Percentiles rank a stretch among this genome's conserved stretches.
Conservation (phyloP, 345 rosid genomes). For the Laguncularia racemosa region DNA sequence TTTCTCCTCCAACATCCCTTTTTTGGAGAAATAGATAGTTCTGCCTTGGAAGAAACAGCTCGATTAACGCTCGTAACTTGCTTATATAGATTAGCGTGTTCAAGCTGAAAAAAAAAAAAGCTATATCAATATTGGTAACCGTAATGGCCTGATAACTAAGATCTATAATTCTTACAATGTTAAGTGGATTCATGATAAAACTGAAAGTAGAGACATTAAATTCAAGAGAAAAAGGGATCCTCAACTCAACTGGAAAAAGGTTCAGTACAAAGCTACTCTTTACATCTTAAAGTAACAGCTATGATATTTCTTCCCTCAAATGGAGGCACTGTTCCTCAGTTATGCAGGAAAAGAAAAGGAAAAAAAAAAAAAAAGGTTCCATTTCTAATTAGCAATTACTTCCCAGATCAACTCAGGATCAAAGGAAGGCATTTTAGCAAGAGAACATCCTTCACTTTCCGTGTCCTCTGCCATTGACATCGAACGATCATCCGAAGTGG, state of each 20-base stretch:
- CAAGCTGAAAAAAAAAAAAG: too few relatives aligned
- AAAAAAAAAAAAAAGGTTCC: not conserved
- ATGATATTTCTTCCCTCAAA: not conserved
- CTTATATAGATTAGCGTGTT: too few relatives aligned
- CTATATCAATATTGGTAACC: too few relatives aligned
- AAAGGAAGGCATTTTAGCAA: slow-evolving; percentile 80
- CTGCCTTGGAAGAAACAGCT: too few relatives aligned
- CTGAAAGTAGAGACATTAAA: not conserved
- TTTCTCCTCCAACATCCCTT: too few relatives aligned
- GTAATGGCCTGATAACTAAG: too few relatives aligned
- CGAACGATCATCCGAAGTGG: slow-evolving; percentile 30
- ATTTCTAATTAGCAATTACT: slow-evolving; percentile 63
- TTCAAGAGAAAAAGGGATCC: too few relatives aligned
- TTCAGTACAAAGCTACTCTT: slow-evolving; percentile 6
- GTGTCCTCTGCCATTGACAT: slow-evolving; percentile 22
- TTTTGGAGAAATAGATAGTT: too few relatives aligned
- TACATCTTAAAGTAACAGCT: slow-evolving; percentile 5
- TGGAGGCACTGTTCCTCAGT: not conserved
- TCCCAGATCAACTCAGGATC: slow-evolving; percentile 93
- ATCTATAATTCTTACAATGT: too few relatives aligned
- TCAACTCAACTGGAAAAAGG: not conserved
- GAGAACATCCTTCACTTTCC: slow-evolving; percentile 44
- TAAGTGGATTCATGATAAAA: not conserved
- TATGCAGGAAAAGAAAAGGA: slow-evolving; percentile 4
- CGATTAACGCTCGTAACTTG: too few relatives aligned